Conservation (phyloP, 176 grass and related monocot genomes). For the Themeda triandra region DNA sequence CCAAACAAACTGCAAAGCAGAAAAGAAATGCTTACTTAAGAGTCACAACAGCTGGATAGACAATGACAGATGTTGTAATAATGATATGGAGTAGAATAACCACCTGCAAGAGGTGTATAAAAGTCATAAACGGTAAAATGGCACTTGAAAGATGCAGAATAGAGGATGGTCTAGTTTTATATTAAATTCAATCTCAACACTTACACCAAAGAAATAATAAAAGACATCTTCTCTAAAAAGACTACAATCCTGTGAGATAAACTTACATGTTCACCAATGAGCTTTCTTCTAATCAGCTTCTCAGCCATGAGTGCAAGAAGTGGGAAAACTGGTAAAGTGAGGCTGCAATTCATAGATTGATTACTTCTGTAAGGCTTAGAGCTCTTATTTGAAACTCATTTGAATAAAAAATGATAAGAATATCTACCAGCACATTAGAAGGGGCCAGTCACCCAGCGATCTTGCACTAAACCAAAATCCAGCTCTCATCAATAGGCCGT, state of each 20-base stretch:
- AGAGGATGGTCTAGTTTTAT: not conserved
- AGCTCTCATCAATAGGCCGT: slow-evolving; percentile 93
- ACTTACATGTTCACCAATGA: slow-evolving; percentile 64
- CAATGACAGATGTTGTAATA: slow-evolving; percentile 63
- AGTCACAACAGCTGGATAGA: slow-evolving; percentile 88
- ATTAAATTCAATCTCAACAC: not conserved
- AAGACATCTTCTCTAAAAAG: not conserved
- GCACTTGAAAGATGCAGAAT: slow-evolving; percentile 2
- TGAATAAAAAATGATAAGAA: not conserved
- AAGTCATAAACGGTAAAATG: slow-evolving; percentile 5
- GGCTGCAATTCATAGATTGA: slow-evolving; percentile 60
- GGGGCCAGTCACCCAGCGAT: slow-evolving; percentile 86
- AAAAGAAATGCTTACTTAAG: slow-evolving; percentile 69
- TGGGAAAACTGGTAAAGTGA: slow-evolving; percentile 74
- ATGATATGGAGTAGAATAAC: slow-evolving; percentile 70
- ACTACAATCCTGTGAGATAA: not conserved
- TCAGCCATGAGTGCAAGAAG: slow-evolving; percentile 62
- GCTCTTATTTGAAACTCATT: not conserved
- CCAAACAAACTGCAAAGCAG: slow-evolving; percentile 38
- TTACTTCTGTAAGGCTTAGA: slow-evolving; percentile 15
- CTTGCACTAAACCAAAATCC: slow-evolving; percentile 96
- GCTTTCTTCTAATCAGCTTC: slow-evolving; percentile 65
- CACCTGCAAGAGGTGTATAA: slow-evolving; percentile 68
- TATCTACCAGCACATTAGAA: slow-evolving; percentile 95
- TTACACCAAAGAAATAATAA: not conserved